These are phyloP conservation scores for Trichosporon coremiiforme DNA, from an alignment of 1,284 basidiomycete species.

Conservation along the genomic window DNA sequence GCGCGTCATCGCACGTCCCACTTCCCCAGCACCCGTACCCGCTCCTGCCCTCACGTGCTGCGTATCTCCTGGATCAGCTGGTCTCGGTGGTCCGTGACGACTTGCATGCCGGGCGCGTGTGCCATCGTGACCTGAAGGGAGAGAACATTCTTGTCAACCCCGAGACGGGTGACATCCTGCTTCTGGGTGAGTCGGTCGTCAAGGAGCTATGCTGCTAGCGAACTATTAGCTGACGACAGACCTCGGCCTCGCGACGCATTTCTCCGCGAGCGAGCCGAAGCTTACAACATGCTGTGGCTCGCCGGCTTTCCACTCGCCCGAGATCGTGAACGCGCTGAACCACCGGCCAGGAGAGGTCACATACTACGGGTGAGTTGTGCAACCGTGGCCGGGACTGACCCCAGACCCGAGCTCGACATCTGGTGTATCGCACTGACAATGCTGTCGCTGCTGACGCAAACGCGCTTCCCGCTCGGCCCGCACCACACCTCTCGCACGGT, in stretches of 20 bases:
- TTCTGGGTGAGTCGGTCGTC: constrained; percentile 53
- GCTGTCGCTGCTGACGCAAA: constrained; percentile 59
- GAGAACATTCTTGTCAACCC: constrained; percentile 54
- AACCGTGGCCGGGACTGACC: constrained; percentile 25
- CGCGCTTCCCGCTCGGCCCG: constrained; percentile 61
- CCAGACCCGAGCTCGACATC: constrained; percentile 62
- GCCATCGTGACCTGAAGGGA: constrained; percentile 63
- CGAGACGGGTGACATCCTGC: constrained; percentile 53
- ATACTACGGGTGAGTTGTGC: constrained; percentile 55
- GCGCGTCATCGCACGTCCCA: constrained; percentile 40
- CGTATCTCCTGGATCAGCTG: constrained; percentile 61
- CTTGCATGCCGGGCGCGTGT: constrained; percentile 61
- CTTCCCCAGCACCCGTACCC: constrained; percentile 41
- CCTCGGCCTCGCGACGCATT: constrained; percentile 63
- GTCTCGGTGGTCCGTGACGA: constrained; percentile 59
- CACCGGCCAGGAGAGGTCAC: constrained; percentile 59
- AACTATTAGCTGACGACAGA: constrained; percentile 44
- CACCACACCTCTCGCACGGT: constrained; percentile 58
- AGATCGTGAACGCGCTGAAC: constrained; percentile 60
- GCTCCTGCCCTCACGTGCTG: constrained; percentile 58
- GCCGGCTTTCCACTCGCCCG: constrained; percentile 60
- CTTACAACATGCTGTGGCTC: constrained; percentile 63
- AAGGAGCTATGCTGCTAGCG: background rate
- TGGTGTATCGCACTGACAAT: constrained; percentile 63
- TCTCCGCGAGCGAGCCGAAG: constrained; percentile 60